Evolutionary conservation across 2,329 filamentous ascomycete species (phyloP), one percentile per base, ranked within the genome.

Genomic region (Cercospora sp.): DNA sequence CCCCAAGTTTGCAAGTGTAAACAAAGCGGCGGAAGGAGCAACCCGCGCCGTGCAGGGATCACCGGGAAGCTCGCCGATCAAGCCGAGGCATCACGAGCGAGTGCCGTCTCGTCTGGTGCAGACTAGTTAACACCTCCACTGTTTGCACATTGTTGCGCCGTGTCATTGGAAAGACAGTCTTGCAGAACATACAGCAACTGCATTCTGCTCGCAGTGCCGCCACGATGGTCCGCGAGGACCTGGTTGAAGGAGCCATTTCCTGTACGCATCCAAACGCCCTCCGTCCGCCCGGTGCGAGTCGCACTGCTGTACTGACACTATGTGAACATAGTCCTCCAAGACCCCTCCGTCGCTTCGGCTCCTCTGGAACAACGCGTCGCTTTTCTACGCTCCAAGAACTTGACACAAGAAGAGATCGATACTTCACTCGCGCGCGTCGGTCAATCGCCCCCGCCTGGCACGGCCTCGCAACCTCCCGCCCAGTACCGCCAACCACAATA

Each of bases 381-480:
- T 8, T 99, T 99, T 75, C 86, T 99, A 21, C 92, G 94, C 80
- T 96, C 94, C 7, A 99, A 99, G 82, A 98, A 99, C 80, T 86
- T 99, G 65, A 98, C 94, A 0, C 91, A 95, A 79, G 94, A 98
- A 81, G 96, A 99, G 82, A 91, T 99, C 76, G 92, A 95, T 77
- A 85, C 88, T 43, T 91, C 96, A 16, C 86, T 99, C 73, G 86
- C 91, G 51, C 89, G 94, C 76, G 89, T 88, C 58, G 89, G 90
- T 71, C 88, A 88, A 75, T 87, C 86, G 73, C 61, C 74, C 61
- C 78, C 77, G 63, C 74, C 72, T 70, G 78, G 81, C 77, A 82
- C 74, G 73, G 81, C 79, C 77, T 82, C 82, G 53, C 78, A 84
- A 43, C 81, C 86, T 45, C 78, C 83, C 70, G 81, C 77, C 76